Conservation (phyloP, 2,329 filamentous ascomycete species). For the Didymellaceae sp. region DNA sequence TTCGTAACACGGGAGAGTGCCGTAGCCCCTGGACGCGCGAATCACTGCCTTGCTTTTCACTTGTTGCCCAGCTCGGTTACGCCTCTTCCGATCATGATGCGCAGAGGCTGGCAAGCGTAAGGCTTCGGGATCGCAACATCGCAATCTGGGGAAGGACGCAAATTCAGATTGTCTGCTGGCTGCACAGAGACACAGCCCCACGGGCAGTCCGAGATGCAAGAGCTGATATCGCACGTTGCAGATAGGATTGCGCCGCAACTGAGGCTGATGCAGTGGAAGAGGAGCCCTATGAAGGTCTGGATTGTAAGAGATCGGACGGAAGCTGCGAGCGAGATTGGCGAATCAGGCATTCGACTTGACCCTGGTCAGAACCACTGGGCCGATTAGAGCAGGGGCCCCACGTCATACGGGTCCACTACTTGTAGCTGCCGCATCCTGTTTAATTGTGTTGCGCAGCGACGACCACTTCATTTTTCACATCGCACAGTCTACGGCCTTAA, state of each 20-base stretch:
- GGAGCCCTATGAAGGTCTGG: constrained; percentile 20
- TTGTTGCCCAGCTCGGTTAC: constrained; percentile 2
- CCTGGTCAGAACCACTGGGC: constrained; percentile 17
- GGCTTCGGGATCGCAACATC: constrained; percentile 9
- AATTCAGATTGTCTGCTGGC: background rate
- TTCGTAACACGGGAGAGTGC: constrained; percentile 14
- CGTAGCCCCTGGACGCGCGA: constrained; percentile 13
- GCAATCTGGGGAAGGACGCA: background rate
- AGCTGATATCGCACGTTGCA: constrained; percentile 11
- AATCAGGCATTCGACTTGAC: constrained; percentile 12
- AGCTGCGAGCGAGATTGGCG: constrained; percentile 14
- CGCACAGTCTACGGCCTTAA: constrained; percentile 13
- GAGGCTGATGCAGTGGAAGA: constrained; percentile 24
- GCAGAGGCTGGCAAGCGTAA: constrained; percentile 11
- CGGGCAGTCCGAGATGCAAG: constrained; percentile 20
- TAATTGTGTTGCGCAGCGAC: constrained; percentile 23
- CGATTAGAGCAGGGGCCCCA: constrained; percentile 25
- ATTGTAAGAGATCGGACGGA: constrained; percentile 8
- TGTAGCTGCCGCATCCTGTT: constrained; percentile 29
- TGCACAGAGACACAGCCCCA: constrained; percentile 10
- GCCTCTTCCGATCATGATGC: constrained; percentile 7
- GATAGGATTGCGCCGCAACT: constrained; percentile 6
- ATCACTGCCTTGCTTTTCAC: constrained; percentile 17
- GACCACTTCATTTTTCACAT: constrained; percentile 15
- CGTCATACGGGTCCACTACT: constrained; percentile 26